Evolutionary conservation across 2,329 filamentous ascomycete genomes (phyloP), one percentile per base, ranked within the genome.

Genomic region (Botryotinia calthae): DNA sequence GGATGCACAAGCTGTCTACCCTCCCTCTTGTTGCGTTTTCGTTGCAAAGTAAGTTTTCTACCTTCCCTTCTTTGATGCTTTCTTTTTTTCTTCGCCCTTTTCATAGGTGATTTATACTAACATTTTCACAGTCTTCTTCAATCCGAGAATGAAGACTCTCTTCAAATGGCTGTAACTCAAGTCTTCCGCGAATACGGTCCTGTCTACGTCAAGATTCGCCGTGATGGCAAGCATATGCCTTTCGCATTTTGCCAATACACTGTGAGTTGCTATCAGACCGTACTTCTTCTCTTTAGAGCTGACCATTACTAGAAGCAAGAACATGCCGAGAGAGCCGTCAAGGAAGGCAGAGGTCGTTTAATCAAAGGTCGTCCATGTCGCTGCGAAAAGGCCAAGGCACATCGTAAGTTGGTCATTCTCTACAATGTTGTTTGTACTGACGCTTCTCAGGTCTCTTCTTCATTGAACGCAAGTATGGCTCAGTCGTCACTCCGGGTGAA

Each of bases 181-280:
- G 80, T 82, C 28, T 91, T 91, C 79, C 82, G 83, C 28, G 78
- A 82, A 25, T 90, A 83, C 76, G 89, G 89, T 9, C 83, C 82
- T 0, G 87, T 89, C 37, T 91, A 85, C 74, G 86, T 90, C 75
- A 91, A 91, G 82, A 89, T 91, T 73, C 87, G 88, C 54, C 86
- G 89, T 28, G 89, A 91, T 76, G 74, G 73, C 18, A 84, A 86
- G 70, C 83, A 86, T 56, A 90, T 91, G 87, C 89, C 89, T 0
- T 90, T 88, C 77, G 89, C 88, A 0, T 91, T 91, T 76, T 86
- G 85, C 34, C 89, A 91, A 77, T 91, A 84, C 77, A 89, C 87
- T 2, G 89, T 89, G 78, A 83, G 86, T 81, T 40, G 54, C 44
- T 40, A n/a, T 8, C 44, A 37, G 51, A 18, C 9, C 31, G 22